These are phyloP conservation scores for Mycena sp. DNA, from an alignment of 1,284 basidiomycete species.

Conservation along the genomic window DNA sequence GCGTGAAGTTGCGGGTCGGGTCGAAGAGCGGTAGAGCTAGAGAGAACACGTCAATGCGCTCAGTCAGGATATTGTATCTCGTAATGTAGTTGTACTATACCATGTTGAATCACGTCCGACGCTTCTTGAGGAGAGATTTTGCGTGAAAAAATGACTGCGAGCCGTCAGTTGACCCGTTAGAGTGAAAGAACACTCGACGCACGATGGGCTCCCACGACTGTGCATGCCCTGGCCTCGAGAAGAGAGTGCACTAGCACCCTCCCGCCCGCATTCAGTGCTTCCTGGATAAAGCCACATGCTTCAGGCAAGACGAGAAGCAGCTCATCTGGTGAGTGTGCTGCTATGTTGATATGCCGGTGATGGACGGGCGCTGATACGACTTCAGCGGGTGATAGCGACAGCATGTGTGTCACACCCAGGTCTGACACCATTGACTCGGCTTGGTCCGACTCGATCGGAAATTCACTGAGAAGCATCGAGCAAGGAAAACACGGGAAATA, in stretches of 20 bases:
- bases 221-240: slow-evolving; percentile 60
- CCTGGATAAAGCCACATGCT: slow-evolving; percentile 53
- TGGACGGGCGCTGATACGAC: slow-evolving; percentile 46
- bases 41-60: not conserved
- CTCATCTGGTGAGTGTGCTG: slow-evolving; percentile 46
- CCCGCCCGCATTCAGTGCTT: slow-evolving; percentile 49
- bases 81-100: slow-evolving; percentile 38
- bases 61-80: not conserved
- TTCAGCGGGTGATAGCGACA: slow-evolving; percentile 60
- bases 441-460: slow-evolving; percentile 59
- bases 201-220: slow-evolving; percentile 73
- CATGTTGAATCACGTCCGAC: slow-evolving; percentile 42
- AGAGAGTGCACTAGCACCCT: slow-evolving; percentile 74
- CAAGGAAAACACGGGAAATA: not conserved
- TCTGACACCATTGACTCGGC: slow-evolving; percentile 61
- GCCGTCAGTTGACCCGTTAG: not conserved
- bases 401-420: slow-evolving; percentile 58
- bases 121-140: slow-evolving; percentile 29
- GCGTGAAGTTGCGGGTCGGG: slow-evolving; percentile 56
- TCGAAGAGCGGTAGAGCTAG: slow-evolving; percentile 66
- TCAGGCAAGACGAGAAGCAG: slow-evolving; percentile 51
- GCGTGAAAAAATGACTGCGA: slow-evolving; percentile 39
- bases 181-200: slow-evolving; percentile 37
- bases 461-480: slow-evolving; percentile 50
- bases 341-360: slow-evolving; percentile 52